Evolutionary conservation across 306 rosid genomes (phyloP).

Genomic region (Gastrolobium bilobum): DNA sequence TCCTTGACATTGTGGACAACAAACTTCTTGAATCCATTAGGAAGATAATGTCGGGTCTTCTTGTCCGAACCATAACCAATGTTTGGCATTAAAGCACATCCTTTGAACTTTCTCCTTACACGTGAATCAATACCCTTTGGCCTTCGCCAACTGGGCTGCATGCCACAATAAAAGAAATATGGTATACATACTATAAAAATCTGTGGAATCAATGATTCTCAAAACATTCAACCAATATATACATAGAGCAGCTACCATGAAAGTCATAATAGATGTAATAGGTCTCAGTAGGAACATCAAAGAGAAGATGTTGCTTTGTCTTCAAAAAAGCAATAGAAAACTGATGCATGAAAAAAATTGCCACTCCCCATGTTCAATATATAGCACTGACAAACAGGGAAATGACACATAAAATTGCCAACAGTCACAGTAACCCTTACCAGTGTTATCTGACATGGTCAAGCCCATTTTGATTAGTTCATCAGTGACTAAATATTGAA

Average conservation of each 20-base stretch:
- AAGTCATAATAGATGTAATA: background rate
- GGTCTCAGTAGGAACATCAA: background rate
- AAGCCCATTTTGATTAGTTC: background rate
- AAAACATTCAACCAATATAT: background rate
- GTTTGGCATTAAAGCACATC: constrained; percentile 75
- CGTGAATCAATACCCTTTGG: constrained; percentile 91
- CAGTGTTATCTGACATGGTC: background rate
- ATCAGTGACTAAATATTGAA: background rate
- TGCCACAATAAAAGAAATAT: background rate
- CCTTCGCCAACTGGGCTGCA: constrained; percentile 75
- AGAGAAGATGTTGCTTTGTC: background rate
- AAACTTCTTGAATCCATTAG: constrained; percentile 55
- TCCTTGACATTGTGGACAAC: constrained; percentile 53
- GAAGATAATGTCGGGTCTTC: constrained; percentile 80
- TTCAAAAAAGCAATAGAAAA: background rate
- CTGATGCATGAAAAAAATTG: background rate
- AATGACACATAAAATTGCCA: background rate
- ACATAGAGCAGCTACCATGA: background rate
- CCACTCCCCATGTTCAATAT: background rate
- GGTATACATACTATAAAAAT: background rate
- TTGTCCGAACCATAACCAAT: constrained; percentile 80
- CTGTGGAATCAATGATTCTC: background rate
- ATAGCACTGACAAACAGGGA: background rate
- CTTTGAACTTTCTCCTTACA: constrained; percentile 80
- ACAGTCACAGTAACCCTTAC: background rate